phyloP scores from a whole-genome alignment of 768 basidiomycete genomes.

The Chiua virens region DNA sequence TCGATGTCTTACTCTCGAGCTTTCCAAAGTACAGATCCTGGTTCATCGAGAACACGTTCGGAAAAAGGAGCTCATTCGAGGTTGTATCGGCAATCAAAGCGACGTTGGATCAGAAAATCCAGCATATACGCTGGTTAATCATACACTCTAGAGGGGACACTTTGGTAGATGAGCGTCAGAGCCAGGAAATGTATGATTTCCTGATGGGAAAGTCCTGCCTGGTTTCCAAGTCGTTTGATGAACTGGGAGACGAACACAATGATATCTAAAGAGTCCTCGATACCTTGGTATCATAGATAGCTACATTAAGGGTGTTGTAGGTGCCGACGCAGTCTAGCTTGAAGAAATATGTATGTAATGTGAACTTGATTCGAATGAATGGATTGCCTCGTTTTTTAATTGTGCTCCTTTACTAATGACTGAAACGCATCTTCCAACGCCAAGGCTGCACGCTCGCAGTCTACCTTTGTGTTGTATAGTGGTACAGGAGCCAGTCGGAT shows the following conservation, averaged over 20 bases:
- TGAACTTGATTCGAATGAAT: background rate
- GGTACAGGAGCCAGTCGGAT: conserved; percentile 87
- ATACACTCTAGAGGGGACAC: conserved; percentile 75
- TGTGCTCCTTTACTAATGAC: conserved; percentile 12
- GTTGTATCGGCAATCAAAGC: conserved; percentile 46
- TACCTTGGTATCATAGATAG: conserved; percentile 48
- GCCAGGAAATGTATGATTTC: conserved; percentile 55
- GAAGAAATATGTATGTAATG: background rate
- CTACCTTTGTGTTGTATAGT: conserved; percentile 81
- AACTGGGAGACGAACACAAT: conserved; percentile 54
- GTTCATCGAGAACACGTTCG: conserved; percentile 72
- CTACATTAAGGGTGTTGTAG: conserved; percentile 35
- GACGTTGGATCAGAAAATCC: conserved; percentile 33
- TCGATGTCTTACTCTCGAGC: conserved; percentile 58
- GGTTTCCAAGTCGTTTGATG: conserved; percentile 36
- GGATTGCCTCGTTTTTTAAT: conserved; percentile 6
- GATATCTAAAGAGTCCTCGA: conserved; percentile 42
- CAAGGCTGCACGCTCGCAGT: conserved; percentile 69
- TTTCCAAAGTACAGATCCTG: conserved; percentile 69
- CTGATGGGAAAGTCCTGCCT: conserved; percentile 36
- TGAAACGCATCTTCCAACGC: conserved; percentile 62
- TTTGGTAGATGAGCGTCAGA: conserved; percentile 64
- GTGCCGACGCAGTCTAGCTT: conserved; percentile 1
- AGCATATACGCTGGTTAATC: conserved; percentile 61
- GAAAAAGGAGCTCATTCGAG: conserved; percentile 46